These are phyloP conservation scores for Trametes cinnabarina DNA, from an alignment of 768 basidiomycete genomes.

Conservation along the genomic window DNA sequence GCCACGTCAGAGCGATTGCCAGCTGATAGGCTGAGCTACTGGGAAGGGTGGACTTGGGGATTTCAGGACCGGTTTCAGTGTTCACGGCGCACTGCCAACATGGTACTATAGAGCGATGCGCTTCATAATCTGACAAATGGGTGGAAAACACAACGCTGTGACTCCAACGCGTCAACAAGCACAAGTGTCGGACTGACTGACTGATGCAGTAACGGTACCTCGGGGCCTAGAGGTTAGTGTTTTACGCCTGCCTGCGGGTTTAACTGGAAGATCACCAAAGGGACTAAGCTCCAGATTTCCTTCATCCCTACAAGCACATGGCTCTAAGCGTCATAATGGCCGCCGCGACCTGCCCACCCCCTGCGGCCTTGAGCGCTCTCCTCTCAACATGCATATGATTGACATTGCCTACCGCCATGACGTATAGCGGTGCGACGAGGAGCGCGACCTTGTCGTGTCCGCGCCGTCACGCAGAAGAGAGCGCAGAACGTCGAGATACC, in stretches of 20 bases:
- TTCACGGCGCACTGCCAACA: too few relatives aligned
- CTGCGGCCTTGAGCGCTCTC: slow-evolving; percentile 11
- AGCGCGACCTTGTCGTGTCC: slow-evolving; percentile 16
- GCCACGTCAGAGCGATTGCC: too few relatives aligned
- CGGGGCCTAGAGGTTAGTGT: background rate
- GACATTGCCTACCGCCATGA: slow-evolving; percentile 1
- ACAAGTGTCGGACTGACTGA: background rate
- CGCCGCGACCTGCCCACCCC: slow-evolving; percentile 16
- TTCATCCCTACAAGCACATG: slow-evolving; percentile 4
- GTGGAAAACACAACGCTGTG: too few relatives aligned
- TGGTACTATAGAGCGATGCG: too few relatives aligned
- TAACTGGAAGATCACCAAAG: slow-evolving; percentile 7
- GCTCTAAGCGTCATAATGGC: slow-evolving; percentile 13
- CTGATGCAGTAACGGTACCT: background rate
- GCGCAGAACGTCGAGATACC: background rate
- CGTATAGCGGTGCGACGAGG: slow-evolving; percentile 10
- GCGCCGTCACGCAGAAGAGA: slow-evolving; percentile 12
- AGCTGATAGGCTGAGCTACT: too few relatives aligned
- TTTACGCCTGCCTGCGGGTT: slow-evolving; percentile 4
- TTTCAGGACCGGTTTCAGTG: too few relatives aligned
- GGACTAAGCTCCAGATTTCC: slow-evolving; percentile 17
- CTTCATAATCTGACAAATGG: too few relatives aligned
- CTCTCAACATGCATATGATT: background rate
- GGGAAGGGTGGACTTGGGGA: too few relatives aligned
- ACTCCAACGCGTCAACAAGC: too few relatives aligned